Percentiles rank a stretch among this genome's conserved stretches.
Evolutionary conservation across 306 rosid genomes (phyloP).

Genomic region (Prunus fruticosa): DNA sequence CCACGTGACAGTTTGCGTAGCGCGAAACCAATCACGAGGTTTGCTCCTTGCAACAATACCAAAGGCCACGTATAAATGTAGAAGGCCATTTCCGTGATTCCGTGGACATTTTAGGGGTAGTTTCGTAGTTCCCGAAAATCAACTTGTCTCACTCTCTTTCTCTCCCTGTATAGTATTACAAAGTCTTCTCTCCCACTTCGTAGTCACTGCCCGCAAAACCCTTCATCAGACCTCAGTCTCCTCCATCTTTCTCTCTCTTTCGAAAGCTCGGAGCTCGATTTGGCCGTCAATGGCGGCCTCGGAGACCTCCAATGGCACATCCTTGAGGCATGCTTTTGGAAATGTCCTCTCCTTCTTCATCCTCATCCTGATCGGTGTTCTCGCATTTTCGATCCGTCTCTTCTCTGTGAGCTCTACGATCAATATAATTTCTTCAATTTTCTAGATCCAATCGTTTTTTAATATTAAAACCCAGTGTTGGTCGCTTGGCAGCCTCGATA

Average conservation of each 20-base stretch:
- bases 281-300: slow-evolving; percentile 94
- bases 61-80: neutral
- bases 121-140: neutral
- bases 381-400: slow-evolving; percentile 98
- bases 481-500: slow-evolving; percentile 13
- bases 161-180: neutral
- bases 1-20: slow-evolving; percentile 20
- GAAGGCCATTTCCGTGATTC: slow-evolving; percentile 6
- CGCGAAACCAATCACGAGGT: slow-evolving; percentile 8
- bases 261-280: slow-evolving; percentile 33
- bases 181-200: slow-evolving; percentile 19
- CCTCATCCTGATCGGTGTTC: slow-evolving; percentile 92
- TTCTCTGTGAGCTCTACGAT: slow-evolving; percentile 80
- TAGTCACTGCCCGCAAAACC: slow-evolving; percentile 26
- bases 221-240: slow-evolving; percentile 19
- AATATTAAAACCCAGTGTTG: neutral
- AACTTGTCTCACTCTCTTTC: neutral
- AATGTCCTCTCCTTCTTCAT: slow-evolving; percentile 78
- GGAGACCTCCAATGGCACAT: slow-evolving; percentile 43
- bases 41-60: neutral
- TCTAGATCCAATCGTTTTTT: slow-evolving; percentile 40
- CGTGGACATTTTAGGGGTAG: neutral
- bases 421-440: slow-evolving; percentile 12
- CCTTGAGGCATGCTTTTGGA: slow-evolving; percentile 79
- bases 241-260: slow-evolving; percentile 11